A percentile compares a stretch with the other conserved stretches of the same genome.
These are phyloP conservation scores for Lithospermum erythrorhizon DNA, from an alignment of 257 asterid genomes.

Conservation along the genomic window DNA sequence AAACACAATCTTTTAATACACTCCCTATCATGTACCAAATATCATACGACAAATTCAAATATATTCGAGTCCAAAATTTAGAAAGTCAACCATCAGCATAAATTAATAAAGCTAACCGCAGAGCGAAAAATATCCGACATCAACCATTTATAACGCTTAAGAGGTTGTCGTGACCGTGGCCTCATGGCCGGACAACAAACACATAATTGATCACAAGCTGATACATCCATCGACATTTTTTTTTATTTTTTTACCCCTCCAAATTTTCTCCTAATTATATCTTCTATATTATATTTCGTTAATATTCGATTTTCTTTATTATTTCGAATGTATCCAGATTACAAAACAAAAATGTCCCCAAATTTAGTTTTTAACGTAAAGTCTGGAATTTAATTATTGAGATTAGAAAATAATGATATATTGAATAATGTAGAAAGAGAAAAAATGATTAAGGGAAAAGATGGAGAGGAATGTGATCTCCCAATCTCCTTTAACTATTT, in stretches of 20 bases:
- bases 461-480: neutral
- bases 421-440: neutral
- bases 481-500: neutral
- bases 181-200: slow-evolving; percentile 69
- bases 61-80: no score
- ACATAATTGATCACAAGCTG: slow-evolving; percentile 52
- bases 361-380: neutral
- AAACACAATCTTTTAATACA: no score
- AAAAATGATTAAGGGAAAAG: neutral
- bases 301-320: no score
- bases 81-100: neutral
- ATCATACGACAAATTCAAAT: no score
- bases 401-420: neutral
- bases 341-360: no score
- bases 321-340: no score
- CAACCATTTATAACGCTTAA: slow-evolving; percentile 65
- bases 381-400: slow-evolving; percentile 1
- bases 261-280: no score
- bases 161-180: slow-evolving; percentile 79
- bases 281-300: no score
- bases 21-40: no score
- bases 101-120: slow-evolving; percentile 26
- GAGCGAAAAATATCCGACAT: slow-evolving; percentile 51
- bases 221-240: slow-evolving; percentile 14
- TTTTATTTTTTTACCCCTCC: neutral